Conservation (phyloP, 2,329 filamentous ascomycete genomes). For the Trichophyton benhamiae region DNA sequence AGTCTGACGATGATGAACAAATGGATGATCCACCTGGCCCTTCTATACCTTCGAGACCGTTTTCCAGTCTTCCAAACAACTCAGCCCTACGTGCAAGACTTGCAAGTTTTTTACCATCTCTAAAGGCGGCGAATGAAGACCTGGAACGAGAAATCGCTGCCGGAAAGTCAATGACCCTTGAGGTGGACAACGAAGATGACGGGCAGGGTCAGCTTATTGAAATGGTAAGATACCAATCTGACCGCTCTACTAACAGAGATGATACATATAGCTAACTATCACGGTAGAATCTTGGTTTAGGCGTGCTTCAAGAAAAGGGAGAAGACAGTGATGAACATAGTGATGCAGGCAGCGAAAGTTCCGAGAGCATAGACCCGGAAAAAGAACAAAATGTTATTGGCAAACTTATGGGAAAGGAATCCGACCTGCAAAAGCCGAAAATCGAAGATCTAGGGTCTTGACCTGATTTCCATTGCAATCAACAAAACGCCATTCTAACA, state of each 20-base stretch:
- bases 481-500: neutral
- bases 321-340: slow-evolving; percentile 12
- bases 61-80: slow-evolving; percentile 21
- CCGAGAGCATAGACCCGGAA: slow-evolving; percentile 6
- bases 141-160: slow-evolving; percentile 28
- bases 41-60: slow-evolving; percentile 19
- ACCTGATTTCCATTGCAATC: neutral
- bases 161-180: slow-evolving; percentile 14
- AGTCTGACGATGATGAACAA: neutral
- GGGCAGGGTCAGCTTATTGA: slow-evolving; percentile 13
- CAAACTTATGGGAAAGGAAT: slow-evolving; percentile 27
- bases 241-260: neutral
- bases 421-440: slow-evolving; percentile 22
- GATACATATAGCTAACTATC: slow-evolving; percentile 6
- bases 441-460: slow-evolving; percentile 26
- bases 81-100: slow-evolving; percentile 27
- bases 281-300: slow-evolving; percentile 32
- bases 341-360: slow-evolving; percentile 7
- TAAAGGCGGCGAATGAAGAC: slow-evolving; percentile 33
- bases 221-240: slow-evolving; percentile 10
- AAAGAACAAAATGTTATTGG: slow-evolving; percentile 23
- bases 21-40: neutral
- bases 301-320: slow-evolving; percentile 31
- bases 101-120: slow-evolving; percentile 31
- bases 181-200: slow-evolving; percentile 8